These are phyloP conservation scores for Tulasnella sp. DNA, from an alignment of 768 basidiomycete genomes.

Conservation along the genomic window DNA sequence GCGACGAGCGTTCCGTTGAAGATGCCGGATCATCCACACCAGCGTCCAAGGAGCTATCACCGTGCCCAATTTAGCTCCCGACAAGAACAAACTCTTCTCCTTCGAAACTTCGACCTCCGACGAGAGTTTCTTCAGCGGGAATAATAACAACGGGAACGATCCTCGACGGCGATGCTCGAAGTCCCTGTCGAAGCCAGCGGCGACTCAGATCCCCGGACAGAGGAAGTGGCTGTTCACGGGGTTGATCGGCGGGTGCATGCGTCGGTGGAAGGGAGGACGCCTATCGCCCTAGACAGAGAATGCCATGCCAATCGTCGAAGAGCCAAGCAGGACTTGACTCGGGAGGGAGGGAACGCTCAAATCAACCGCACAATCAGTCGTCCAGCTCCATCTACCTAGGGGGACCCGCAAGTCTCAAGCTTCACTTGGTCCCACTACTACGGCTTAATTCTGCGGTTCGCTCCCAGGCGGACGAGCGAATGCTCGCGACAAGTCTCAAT, in stretches of 20 bases:
- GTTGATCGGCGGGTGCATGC: conserved; percentile 9
- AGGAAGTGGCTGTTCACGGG: background rate
- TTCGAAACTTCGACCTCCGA: background rate
- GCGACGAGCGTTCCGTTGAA: conserved; percentile 2
- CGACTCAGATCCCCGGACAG: background rate
- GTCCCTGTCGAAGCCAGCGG: background rate
- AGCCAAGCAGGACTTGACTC: background rate
- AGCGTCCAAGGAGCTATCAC: background rate
- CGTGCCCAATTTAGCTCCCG: background rate
- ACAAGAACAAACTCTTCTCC: background rate
- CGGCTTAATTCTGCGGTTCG: too few species aligned
- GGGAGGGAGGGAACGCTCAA: background rate
- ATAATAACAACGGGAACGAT: background rate
- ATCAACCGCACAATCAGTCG: too few species aligned
- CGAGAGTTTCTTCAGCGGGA: conserved; percentile 14
- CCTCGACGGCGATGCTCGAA: background rate
- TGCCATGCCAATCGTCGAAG: background rate
- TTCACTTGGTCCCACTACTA: too few species aligned
- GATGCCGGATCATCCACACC: background rate
- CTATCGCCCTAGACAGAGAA: background rate
- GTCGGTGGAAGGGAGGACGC: conserved; percentile 9
- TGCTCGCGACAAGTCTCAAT: too few species aligned
- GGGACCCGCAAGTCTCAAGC: too few species aligned
- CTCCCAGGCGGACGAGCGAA: too few species aligned
- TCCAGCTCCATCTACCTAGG: too few species aligned